Conservation (phyloP, 805 yeast species). For the Lipomyces mesembrius region DNA sequence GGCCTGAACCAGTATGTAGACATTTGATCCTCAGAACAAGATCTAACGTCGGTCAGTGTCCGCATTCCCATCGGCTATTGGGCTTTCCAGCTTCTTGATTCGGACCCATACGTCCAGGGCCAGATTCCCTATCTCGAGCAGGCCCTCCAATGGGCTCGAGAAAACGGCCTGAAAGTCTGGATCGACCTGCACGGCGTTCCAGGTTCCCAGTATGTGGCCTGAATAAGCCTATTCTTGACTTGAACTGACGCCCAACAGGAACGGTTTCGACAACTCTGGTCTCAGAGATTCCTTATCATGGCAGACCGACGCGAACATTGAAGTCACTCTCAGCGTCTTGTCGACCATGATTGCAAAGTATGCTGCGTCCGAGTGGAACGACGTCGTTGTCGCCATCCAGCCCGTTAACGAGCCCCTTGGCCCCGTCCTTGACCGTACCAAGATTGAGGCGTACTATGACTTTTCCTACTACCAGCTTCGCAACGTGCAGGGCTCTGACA, state of each 20-base stretch:
- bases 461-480: conserved; percentile 71
- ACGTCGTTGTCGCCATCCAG: conserved; percentile 81
- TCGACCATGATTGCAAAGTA: conserved; percentile 62
- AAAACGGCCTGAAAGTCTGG: conserved; percentile 74
- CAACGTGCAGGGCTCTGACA: conserved; percentile 52
- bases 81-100: conserved; percentile 56
- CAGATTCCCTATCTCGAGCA: conserved; percentile 70
- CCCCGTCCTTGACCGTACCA: conserved; percentile 60
- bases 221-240: not conserved
- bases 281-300: conserved; percentile 64
- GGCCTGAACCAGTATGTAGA: conserved; percentile 67
- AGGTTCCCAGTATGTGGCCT: conserved; percentile 64
- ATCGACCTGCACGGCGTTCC: conserved; percentile 92
- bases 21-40: not conserved
- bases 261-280: conserved; percentile 94
- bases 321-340: conserved; percentile 60
- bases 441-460: conserved; percentile 61
- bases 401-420: conserved; percentile 89
- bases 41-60: conserved; percentile 11
- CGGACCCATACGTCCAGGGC: conserved; percentile 67
- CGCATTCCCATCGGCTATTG: conserved; percentile 73
- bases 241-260: conserved; percentile 41
- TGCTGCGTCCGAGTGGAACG: conserved; percentile 62
- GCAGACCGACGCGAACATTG: conserved; percentile 57
- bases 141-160: conserved; percentile 77